Percentiles rank a stretch among this genome's conserved stretches.
Conservation (phyloP, 306 rosid genomes). For the Prunus dulcis region DNA sequence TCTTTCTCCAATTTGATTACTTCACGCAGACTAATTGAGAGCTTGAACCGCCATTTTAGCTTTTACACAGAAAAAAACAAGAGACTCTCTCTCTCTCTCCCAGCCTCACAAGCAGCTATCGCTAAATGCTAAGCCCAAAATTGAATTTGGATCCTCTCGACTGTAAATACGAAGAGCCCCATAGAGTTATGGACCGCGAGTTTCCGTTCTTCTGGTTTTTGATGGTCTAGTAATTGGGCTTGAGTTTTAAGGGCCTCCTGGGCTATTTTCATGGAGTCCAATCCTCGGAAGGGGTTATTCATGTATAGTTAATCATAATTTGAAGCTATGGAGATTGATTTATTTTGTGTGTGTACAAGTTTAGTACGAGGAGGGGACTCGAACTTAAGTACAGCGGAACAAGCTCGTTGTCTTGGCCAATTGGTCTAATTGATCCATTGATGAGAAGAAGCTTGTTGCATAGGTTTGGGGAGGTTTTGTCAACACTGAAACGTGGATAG, state of each 20-base stretch:
- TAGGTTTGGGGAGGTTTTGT: slow-evolving; percentile 5
- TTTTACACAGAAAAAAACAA: background rate
- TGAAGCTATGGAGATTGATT: too few species aligned
- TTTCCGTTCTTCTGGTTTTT: background rate
- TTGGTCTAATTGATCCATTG: too few species aligned
- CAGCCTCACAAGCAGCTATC: slow-evolving; percentile 15
- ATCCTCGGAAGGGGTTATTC: too few species aligned
- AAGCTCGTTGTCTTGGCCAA: too few species aligned
- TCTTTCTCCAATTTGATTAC: background rate
- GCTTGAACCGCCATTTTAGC: background rate
- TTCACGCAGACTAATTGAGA: background rate
- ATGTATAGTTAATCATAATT: too few species aligned
- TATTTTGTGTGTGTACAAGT: too few species aligned
- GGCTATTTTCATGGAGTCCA: background rate
- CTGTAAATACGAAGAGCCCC: too few species aligned
- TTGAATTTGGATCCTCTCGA: background rate
- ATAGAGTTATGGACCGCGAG: too few species aligned
- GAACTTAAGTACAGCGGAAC: too few species aligned
- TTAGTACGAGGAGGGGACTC: too few species aligned
- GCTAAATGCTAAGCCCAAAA: slow-evolving; percentile 1
- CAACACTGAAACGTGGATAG: slow-evolving; percentile 27
- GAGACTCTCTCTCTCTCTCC: background rate
- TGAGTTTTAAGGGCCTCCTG: background rate
- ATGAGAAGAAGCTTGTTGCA: too few species aligned
- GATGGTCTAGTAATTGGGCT: too few species aligned